Evolutionary conservation across 164 flowering plant species (phyloP).

Genomic region (Nelumbo lutea): DNA sequence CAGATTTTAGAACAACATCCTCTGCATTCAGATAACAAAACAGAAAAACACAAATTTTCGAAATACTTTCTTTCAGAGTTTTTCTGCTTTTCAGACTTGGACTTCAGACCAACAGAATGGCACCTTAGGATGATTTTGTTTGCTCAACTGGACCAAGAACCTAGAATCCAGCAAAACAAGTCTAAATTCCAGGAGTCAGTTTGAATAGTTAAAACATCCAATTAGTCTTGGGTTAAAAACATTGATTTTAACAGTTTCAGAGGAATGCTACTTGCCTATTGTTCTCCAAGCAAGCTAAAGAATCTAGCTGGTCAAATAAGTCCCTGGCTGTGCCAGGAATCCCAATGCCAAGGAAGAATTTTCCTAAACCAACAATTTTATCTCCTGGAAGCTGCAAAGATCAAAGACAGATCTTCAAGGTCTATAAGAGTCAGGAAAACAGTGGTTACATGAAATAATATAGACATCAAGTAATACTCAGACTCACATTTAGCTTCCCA

Average conservation of each 20-base stretch:
- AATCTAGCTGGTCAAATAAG: constrained; percentile 72
- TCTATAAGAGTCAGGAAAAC: not conserved
- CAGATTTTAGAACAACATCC: too few species aligned
- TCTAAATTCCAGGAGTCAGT: too few species aligned
- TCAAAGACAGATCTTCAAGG: constrained; percentile 4
- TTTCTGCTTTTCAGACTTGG: too few species aligned
- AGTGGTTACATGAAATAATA: not conserved
- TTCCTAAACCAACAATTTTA: constrained; percentile 79
- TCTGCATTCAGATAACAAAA: too few species aligned
- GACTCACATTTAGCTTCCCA: constrained; percentile 60
- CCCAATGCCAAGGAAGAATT: constrained; percentile 83
- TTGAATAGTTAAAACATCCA: too few species aligned
- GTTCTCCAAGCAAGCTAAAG: constrained; percentile 70
- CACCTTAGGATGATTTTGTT: too few species aligned
- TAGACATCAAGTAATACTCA: not conserved
- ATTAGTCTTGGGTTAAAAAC: too few species aligned
- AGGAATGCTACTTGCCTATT: constrained; percentile 45
- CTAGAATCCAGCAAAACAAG: too few species aligned
- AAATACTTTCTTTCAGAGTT: too few species aligned
- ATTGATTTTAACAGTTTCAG: not conserved
- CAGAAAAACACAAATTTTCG: too few species aligned
- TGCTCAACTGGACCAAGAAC: too few species aligned
- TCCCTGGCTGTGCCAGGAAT: constrained; percentile 78
- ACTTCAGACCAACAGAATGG: too few species aligned
- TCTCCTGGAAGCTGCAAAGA: constrained; percentile 73